Base-by-base conservation (phyloP, 2,329 filamentous ascomycete species). In the Beauveria caledonica region DNA sequence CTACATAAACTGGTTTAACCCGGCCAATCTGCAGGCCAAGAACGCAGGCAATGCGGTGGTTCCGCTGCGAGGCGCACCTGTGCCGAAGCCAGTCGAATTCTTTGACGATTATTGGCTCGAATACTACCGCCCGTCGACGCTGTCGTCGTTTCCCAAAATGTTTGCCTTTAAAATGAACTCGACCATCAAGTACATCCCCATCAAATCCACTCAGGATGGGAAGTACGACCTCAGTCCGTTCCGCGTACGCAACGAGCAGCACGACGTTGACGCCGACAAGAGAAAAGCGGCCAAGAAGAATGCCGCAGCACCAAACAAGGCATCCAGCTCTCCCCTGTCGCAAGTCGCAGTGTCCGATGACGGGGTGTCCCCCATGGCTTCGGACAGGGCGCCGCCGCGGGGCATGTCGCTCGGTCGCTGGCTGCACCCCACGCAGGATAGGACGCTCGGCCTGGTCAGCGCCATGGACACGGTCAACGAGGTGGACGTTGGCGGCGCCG, bases 41-140 rank as follows among this genome's bases (percentile, higher is more conserved):
- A 53, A 53, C 11, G 42, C 39, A 17, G 27, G 11, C 6, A 21
- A 17, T 15, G 27, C 39, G 11, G 5, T 60, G 11, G 69, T 74
- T 7, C 71, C 67, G 63, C 67, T 72, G 42, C 74, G 74, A 3
- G 71, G 73, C 40, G 72, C 76, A 23, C 65, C 70, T 8, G 65
- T 66, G 13, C 70, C 71, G 29, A 80, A 78, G 63, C 77, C 77
- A 7, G 74, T 88, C 3, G 76, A 80, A 3, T 85, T 82, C 62
- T 91, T 90, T 62, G 93, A 97, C 69, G 92, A 97, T 72, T 99
- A 96, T 73, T 99, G 94, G 94, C 79, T 94, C 8, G 94, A 99
- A 71, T 97, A 97, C 72, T 99, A 99, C 71, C 86, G 92, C 15
- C 94, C 94, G 0, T 81, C 90, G 8, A 90, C 89, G 0, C 76